Evolutionary conservation across 2,329 filamentous ascomycete species (phyloP).

Genomic region (Sporothrix pallida): DNA sequence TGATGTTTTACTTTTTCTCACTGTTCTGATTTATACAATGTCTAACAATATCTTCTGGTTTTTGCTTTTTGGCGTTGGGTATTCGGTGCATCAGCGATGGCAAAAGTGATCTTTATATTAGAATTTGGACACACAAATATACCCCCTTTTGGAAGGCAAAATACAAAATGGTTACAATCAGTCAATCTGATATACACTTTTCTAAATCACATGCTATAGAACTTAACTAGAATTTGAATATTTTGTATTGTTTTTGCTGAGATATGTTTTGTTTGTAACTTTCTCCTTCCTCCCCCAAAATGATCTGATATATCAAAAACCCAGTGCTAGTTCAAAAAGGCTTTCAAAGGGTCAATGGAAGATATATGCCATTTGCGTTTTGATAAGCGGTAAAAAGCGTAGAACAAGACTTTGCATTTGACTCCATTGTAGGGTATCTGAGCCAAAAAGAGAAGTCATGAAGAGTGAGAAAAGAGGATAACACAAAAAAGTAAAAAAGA

Average conservation of each 20-base stretch:
- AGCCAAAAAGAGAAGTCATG: not conserved
- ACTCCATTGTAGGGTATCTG: conserved; percentile 13
- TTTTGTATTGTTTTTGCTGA: conserved; percentile 3
- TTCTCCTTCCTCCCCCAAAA: not conserved
- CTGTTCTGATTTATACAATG: not conserved
- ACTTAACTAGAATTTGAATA: not conserved
- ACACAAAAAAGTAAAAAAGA: not conserved
- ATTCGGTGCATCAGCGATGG: not conserved
- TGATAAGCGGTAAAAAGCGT: not conserved
- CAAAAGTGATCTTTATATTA: not conserved
- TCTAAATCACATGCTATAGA: not conserved
- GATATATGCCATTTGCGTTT: not conserved
- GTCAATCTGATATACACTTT: not conserved
- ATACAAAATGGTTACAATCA: not conserved
- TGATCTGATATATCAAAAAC: too few relatives aligned
- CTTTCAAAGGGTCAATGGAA: not conserved
- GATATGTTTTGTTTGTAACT: not conserved
- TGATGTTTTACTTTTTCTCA: not conserved
- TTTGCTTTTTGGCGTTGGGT: not conserved
- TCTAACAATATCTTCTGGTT: not conserved
- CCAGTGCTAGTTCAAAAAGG: too few relatives aligned
- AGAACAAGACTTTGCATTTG: not conserved
- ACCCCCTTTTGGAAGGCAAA: not conserved
- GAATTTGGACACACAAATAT: not conserved
- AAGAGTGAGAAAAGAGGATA: not conserved